Evolutionary conservation across 1,284 basidiomycete genomes (phyloP).

Genomic region (Sparassis latifolia): DNA sequence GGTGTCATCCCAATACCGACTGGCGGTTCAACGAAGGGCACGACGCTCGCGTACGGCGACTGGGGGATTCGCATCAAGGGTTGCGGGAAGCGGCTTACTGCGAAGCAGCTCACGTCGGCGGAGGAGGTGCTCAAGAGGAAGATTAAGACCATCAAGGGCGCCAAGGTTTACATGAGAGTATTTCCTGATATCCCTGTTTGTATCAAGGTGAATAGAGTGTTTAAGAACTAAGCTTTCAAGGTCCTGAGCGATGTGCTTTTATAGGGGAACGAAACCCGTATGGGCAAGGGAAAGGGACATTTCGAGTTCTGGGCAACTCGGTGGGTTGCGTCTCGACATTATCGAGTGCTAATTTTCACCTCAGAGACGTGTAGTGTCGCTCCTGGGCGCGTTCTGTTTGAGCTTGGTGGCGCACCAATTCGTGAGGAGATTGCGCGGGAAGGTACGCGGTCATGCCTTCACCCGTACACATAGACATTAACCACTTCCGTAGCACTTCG

Average conservation of each 20-base stretch:
- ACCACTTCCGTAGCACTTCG: constrained; percentile 60
- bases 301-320: constrained; percentile 98
- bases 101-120: constrained; percentile 85
- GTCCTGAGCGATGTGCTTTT: neutral
- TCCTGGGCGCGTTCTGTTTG: constrained; percentile 91
- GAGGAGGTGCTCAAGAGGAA: constrained; percentile 90
- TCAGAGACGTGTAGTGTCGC: constrained; percentile 54
- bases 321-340: constrained; percentile 33
- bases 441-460: constrained; percentile 44
- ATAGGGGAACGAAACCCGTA: constrained; percentile 96
- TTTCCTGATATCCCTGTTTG: constrained; percentile 98
- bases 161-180: constrained; percentile 83
- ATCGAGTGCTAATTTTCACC: too few relatives aligned
- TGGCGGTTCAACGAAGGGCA: constrained; percentile 92
- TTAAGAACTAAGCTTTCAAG: too few relatives aligned
- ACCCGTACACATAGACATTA: constrained; percentile 1
- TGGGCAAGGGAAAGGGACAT: constrained; percentile 98
- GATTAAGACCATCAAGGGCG: constrained; percentile 87
- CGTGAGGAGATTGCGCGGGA: constrained; percentile 92
- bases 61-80: constrained; percentile 90
- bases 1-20: constrained; percentile 76
- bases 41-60: constrained; percentile 86
- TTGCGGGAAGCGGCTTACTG: constrained; percentile 77
- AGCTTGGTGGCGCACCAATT: constrained; percentile 88
- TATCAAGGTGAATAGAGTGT: constrained; percentile 65